Conservation (phyloP, 768 basidiomycete species). For the Pisolithus microcarpus region DNA sequence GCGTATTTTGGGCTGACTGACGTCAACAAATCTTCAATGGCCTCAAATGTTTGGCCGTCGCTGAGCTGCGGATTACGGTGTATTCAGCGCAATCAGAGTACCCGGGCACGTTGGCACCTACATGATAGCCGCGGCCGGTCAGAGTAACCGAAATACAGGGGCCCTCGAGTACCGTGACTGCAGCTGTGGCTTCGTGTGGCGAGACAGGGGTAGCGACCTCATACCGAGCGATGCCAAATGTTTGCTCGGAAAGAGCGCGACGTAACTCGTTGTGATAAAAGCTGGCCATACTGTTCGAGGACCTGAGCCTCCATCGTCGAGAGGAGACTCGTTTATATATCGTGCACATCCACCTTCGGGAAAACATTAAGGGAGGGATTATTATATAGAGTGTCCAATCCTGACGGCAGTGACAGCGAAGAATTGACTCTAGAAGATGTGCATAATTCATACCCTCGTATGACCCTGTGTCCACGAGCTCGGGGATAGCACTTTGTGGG, state of each 20-base stretch:
- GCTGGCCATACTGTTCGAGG: constrained; percentile 15
- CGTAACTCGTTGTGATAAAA: constrained; percentile 44
- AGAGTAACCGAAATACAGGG: constrained; percentile 39
- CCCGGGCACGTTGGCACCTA: constrained; percentile 20
- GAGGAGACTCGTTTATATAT: constrained; percentile 7
- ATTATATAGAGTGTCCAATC: neutral
- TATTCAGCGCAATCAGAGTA: constrained; percentile 5
- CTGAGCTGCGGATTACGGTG: constrained; percentile 16
- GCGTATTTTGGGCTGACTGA: constrained; percentile 49
- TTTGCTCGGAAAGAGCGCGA: constrained; percentile 50
- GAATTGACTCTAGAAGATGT: neutral
- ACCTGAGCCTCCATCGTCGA: constrained; percentile 15
- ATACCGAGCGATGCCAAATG: constrained; percentile 47
- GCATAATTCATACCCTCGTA: neutral
- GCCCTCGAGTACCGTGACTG: constrained; percentile 53
- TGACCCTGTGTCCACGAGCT: neutral
- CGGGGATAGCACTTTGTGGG: neutral
- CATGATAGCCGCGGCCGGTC: constrained; percentile 50
- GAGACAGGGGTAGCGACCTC: constrained; percentile 31
- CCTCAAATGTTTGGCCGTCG: constrained; percentile 40
- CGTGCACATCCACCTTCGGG: neutral
- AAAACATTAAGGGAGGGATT: neutral
- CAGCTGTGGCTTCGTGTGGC: constrained; percentile 43
- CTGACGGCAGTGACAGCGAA: neutral
- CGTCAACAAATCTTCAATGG: constrained; percentile 51